Conservation (phyloP, 441 rosid genomes). For the Viola pubescens region DNA sequence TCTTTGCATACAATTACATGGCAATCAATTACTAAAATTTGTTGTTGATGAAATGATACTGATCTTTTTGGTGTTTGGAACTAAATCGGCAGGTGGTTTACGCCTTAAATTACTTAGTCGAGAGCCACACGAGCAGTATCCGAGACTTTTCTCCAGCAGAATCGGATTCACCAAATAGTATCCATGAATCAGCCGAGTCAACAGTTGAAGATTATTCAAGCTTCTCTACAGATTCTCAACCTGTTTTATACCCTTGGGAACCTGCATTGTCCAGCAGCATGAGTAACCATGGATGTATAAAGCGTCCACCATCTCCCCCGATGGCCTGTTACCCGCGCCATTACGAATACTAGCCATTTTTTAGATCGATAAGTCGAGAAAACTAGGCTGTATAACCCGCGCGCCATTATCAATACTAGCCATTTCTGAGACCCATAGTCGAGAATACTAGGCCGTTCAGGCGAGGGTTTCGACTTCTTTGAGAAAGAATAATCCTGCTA, state of each 20-base stretch:
- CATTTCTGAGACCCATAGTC: too few species aligned
- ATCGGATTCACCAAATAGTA: conserved; percentile 31
- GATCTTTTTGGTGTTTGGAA: background rate
- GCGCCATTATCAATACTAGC: too few species aligned
- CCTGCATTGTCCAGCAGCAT: conserved; percentile 3
- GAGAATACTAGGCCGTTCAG: too few species aligned
- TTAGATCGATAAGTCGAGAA: background rate
- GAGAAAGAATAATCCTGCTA: too few species aligned
- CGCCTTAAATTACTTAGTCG: conserved; percentile 33
- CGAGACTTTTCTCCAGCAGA: conserved; percentile 32
- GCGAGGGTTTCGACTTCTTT: too few species aligned
- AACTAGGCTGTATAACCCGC: too few species aligned
- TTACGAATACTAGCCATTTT: conserved; percentile 1
- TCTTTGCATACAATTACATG: too few species aligned
- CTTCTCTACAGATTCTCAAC: background rate
- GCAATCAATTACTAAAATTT: too few species aligned
- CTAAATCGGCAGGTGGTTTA: conserved; percentile 35
- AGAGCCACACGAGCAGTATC: conserved; percentile 22
- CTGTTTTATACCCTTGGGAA: background rate
- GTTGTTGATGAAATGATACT: too few species aligned
- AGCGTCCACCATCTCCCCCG: conserved; percentile 24
- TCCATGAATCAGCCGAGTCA: conserved; percentile 25
- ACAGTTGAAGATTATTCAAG: conserved; percentile 12
- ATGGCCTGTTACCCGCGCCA: background rate
- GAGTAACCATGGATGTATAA: background rate